Conservation (phyloP, 306 rosid genomes). For the Rosa lucieae region DNA sequence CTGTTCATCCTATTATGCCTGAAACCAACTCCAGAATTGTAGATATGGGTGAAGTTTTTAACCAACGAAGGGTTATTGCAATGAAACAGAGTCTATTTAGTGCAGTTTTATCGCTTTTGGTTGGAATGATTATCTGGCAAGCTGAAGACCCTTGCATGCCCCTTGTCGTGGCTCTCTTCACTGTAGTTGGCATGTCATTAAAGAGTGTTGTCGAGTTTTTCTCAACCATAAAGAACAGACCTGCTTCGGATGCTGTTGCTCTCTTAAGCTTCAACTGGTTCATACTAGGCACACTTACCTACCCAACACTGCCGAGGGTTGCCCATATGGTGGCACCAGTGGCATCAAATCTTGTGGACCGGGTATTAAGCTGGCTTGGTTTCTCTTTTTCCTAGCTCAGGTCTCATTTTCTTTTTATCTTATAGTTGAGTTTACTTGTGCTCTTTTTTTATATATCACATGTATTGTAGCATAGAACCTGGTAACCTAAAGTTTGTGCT, state of each 20-base stretch:
- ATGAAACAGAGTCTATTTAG: conserved; percentile 68
- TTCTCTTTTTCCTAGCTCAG: conserved; percentile 17
- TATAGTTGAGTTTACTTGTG: neutral
- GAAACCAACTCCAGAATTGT: conserved; percentile 28
- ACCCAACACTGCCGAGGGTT: conserved; percentile 67
- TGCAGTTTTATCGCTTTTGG: conserved; percentile 60
- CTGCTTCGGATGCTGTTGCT: conserved; percentile 72
- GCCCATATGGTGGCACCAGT: conserved; percentile 43
- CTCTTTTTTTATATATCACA: neutral
- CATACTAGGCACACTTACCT: conserved; percentile 71
- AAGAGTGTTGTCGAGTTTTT: conserved; percentile 74
- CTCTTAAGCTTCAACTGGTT: conserved; percentile 87
- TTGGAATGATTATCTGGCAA: conserved; percentile 67
- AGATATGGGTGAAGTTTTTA: conserved; percentile 19
- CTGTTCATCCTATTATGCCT: conserved; percentile 18
- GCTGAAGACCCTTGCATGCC: conserved; percentile 82
- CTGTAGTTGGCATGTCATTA: conserved; percentile 75
- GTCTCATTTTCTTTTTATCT: neutral
- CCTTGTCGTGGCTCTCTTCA: conserved; percentile 72
- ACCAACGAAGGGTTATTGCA: conserved; percentile 49
- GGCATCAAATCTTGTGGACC: conserved; percentile 22
- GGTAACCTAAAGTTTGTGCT: neutral
- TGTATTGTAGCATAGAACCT: conserved; percentile 14
- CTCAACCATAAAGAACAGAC: conserved; percentile 57
- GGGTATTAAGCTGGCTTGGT: conserved; percentile 32